Base-by-base conservation (phyloP, 2,329 filamentous ascomycete genomes). In the Penicillium griseofulvum region DNA sequence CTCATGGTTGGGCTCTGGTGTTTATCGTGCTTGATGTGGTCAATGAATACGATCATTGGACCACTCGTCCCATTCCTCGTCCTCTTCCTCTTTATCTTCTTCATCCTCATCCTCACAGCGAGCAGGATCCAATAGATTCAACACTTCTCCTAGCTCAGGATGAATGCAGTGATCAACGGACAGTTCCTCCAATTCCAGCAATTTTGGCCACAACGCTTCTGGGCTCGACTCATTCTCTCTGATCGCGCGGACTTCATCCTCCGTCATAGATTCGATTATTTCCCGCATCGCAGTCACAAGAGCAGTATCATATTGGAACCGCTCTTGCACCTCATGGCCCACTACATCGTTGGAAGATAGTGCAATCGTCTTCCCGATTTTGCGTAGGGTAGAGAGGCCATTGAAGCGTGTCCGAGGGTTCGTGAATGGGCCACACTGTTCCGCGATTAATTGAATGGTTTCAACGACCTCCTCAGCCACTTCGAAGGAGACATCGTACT, bases 341-440 rank as follows among this genome's bases (percentile, higher is more conserved):
- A 65, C 3, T 4, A 38, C 34, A 51, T 58, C 47, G 9, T 19
- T 28, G 4, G 12, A 5, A 24, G 51, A 59, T 10, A 62, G 47
- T 4, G 36, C 33, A 48, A 62, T 61, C 2, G 45, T 60, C 55
- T 63, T 62, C 12, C 55, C 63, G 19, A 63, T 63, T 42, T 64
- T 63, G 28, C 57, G 54, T 2, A 63, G 51, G 3, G 54, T 52
- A 2, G 56, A 58, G 12, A 65, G 49, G 3, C 58, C 63, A 53
- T 65, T 63, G 8, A 31, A 31, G 3, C 57, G 58, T 11, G 60
- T 63, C 38, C 45, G 31, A 0, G 54, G 34, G 31, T 28, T 59
- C 9, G 44, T 8, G 8, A 31, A 43, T 8, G 14, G 37, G 2
- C 45, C 50, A 47, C 57, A 62, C 12, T 57, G 16, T 10, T 22